A percentile compares a stretch with the other conserved stretches of the same genome.
Evolutionary conservation across 2,329 filamentous ascomycete genomes (phyloP).

Genomic region (Coccinonectria pachysandricola): DNA sequence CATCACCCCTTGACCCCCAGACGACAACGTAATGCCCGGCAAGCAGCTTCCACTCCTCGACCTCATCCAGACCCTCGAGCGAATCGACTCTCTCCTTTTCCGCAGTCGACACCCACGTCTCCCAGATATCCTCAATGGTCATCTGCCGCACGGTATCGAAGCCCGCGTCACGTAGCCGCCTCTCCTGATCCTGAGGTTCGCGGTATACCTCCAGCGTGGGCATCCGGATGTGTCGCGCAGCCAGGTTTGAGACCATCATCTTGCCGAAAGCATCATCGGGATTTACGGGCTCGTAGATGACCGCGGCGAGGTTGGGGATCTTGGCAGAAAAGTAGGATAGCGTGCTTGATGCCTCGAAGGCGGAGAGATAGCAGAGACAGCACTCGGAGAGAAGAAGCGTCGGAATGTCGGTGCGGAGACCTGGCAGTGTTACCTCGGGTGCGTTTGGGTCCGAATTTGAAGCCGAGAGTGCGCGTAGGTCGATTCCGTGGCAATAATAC

Average conservation of each 20-base stretch:
- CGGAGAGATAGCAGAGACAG: conserved; percentile 80
- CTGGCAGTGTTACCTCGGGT: conserved; percentile 17
- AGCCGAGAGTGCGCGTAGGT: conserved; percentile 52
- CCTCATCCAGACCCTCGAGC: conserved; percentile 83
- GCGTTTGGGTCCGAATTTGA: neutral
- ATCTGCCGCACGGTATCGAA: conserved; percentile 39
- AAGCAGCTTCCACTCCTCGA: conserved; percentile 86
- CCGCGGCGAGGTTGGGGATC: conserved; percentile 42
- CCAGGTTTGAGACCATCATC: conserved; percentile 87
- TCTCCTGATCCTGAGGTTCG: conserved; percentile 56
- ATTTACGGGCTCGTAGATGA: conserved; percentile 83
- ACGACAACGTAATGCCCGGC: conserved; percentile 81
- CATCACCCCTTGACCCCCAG: conserved; percentile 62
- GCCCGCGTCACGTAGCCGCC: conserved; percentile 55
- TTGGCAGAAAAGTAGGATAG: conserved; percentile 52
- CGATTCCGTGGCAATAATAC: conserved; percentile 53
- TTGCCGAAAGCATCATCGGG: conserved; percentile 79
- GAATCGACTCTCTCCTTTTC: conserved; percentile 73
- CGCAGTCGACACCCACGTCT: conserved; percentile 54
- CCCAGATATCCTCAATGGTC: conserved; percentile 55
- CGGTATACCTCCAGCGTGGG: conserved; percentile 70
- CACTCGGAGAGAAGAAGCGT: conserved; percentile 90
- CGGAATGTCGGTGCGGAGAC: conserved; percentile 49
- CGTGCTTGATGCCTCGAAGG: conserved; percentile 51
- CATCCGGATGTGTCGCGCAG: conserved; percentile 69